Evolutionary conservation across 352 stramenopile genomes (phyloP).

Genomic region (Halophytophthora batemanensis): DNA sequence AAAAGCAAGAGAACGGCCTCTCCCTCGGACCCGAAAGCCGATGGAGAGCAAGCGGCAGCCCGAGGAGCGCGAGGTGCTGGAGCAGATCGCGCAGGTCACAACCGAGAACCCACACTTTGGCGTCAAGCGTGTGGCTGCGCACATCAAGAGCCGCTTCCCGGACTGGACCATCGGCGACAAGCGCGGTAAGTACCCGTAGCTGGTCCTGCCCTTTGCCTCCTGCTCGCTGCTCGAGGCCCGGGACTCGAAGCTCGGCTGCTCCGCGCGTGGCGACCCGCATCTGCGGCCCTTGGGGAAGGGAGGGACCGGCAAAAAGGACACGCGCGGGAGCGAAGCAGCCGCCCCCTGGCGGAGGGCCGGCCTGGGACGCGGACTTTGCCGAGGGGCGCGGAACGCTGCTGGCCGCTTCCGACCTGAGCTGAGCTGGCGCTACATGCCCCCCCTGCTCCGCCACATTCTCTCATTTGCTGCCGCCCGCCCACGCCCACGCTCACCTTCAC

Average conservation of each 20-base stretch:
- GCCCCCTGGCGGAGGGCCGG: too few species aligned
- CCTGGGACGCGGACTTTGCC: too few species aligned
- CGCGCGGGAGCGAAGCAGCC: too few species aligned
- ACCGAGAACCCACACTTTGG: conserved; percentile 64
- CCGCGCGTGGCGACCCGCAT: not conserved
- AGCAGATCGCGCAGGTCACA: conserved; percentile 51
- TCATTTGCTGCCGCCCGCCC: too few species aligned
- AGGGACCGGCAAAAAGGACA: not conserved
- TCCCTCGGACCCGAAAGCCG: not conserved
- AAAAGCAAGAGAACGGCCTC: conserved; percentile 9
- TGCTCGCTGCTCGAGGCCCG: too few species aligned
- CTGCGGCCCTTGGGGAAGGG: not conserved
- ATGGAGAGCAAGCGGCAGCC: conserved; percentile 62
- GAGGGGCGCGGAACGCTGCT: too few species aligned
- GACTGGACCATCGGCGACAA: conserved; percentile 73
- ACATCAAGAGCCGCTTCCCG: conserved; percentile 63
- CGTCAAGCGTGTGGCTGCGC: conserved; percentile 57
- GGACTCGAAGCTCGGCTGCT: too few species aligned
- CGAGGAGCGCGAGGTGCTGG: conserved; percentile 60
- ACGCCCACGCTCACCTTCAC: too few species aligned
- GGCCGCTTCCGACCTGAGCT: too few species aligned
- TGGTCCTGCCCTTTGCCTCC: not conserved
- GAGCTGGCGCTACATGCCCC: not conserved
- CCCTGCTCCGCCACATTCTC: too few species aligned
- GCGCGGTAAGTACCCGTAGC: conserved; percentile 37